Evolutionary conservation across 805 yeast genomes (phyloP).

Genomic region (Candida railenensis): DNA sequence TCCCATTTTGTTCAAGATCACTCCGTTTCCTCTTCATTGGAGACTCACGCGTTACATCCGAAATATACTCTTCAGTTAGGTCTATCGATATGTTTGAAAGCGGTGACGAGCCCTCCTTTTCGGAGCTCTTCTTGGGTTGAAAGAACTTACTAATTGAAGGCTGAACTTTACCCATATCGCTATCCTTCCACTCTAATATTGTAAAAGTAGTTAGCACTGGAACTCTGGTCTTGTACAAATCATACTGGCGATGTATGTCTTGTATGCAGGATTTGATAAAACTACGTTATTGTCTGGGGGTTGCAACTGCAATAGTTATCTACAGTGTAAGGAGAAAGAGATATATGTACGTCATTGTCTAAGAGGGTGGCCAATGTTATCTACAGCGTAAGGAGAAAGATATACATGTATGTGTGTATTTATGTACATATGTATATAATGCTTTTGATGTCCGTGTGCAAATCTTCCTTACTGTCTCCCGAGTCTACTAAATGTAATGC

Average conservation of each 20-base stretch:
- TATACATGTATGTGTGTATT: background rate
- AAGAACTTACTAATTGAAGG: slow-evolving; percentile 13
- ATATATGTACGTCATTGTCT: no score
- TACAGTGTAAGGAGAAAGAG: no score
- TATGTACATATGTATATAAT: background rate
- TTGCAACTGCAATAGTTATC: no score
- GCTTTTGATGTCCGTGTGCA: slow-evolving; percentile 3
- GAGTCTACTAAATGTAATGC: slow-evolving; percentile 1
- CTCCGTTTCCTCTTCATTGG: slow-evolving; percentile 1
- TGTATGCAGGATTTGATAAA: no score
- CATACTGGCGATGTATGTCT: no score
- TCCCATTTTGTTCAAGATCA: background rate
- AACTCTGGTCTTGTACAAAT: no score
- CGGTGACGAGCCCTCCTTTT: background rate
- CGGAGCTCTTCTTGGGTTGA: background rate
- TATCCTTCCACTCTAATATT: background rate
- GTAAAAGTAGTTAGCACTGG: no score
- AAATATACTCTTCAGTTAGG: background rate
- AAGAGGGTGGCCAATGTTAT: no score
- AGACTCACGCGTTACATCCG: background rate
- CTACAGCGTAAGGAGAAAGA: background rate
- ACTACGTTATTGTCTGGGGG: no score
- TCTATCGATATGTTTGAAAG: slow-evolving; percentile 1
- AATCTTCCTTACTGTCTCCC: background rate
- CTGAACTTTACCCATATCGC: slow-evolving; percentile 9